Evolutionary conservation across 2,329 filamentous ascomycete species (phyloP).

Genomic region (Neofusicoccum umdonicola): DNA sequence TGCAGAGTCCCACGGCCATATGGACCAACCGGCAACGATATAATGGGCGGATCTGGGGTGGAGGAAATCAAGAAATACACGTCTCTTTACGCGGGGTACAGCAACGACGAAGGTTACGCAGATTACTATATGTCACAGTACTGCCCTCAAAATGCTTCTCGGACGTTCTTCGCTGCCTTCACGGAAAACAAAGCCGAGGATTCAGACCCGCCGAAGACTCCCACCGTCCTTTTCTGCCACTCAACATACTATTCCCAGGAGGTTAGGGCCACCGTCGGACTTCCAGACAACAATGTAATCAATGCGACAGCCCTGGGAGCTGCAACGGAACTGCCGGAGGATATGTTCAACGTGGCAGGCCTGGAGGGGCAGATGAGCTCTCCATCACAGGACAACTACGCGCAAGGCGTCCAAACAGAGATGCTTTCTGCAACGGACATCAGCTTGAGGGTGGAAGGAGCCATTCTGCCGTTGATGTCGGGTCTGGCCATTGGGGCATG

Average conservation of each 20-base stretch:
- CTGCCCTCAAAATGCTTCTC: not conserved
- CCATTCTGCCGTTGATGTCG: not conserved
- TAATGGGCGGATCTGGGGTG: not conserved
- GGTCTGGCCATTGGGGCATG: not conserved
- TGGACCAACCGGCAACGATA: not conserved
- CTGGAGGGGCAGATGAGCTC: constrained; percentile 33
- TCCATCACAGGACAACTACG: not conserved
- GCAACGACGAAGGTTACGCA: constrained; percentile 33
- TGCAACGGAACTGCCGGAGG: constrained; percentile 24
- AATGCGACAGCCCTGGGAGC: constrained; percentile 20
- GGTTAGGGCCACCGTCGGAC: constrained; percentile 42
- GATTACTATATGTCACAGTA: constrained; percentile 26
- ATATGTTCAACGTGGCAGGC: constrained; percentile 37
- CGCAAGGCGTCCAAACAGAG: constrained; percentile 13
- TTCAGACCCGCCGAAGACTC: constrained; percentile 21
- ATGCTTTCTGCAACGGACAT: not conserved
- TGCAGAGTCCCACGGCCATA: constrained; percentile 26
- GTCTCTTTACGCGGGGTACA: constrained; percentile 49
- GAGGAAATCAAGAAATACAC: constrained; percentile 22
- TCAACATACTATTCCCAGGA: constrained; percentile 29
- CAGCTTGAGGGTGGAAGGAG: not conserved
- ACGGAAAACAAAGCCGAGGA: constrained; percentile 20
- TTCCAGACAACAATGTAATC: constrained; percentile 24
- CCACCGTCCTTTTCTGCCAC: constrained; percentile 17
- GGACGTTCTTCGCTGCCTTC: constrained; percentile 24